Evolutionary conservation across 2,329 filamentous ascomycete species (phyloP), one percentile per base, ranked within the genome.

Genomic region (Beauveria rudraprayagi): DNA sequence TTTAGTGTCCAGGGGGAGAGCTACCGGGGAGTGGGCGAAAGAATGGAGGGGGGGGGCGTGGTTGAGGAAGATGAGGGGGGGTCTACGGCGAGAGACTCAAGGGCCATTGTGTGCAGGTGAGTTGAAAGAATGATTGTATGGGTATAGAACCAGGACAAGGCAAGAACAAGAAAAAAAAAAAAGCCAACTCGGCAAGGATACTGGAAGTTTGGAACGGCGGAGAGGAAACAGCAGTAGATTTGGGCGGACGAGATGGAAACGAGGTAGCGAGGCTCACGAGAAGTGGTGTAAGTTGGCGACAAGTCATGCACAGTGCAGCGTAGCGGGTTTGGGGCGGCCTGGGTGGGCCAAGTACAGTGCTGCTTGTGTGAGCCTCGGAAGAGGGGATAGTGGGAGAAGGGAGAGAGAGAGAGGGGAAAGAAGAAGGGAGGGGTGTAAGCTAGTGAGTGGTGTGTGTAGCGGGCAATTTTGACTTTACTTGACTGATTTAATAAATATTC

Each of bases 1-100:
- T 60, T 54, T 54, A 60, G 58, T 24, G 58, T 54, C 17, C 50
- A 46, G 43, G 58, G 58, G 50, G 41, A 55, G 30, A 52, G 56
- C 26, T 52, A 53, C n/a, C n/a, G 43, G 48, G 26, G 41, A 43
- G 48, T 60, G 56, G 22, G 30, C 10, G 48, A 59, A 44, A 40
- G n/a, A n/a, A 22, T 8, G 14, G 46, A 5, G 24, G 26, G 30
- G 47, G 48, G 24, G 47, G 11, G 54, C 24, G 54, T 46, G 43
- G 24, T 6, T 30, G 48, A 24, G 44, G 8, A 46, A 14, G 50
- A 17, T 30, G n/a, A 11, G n/a, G 26, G 24, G 53, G 40, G 53
- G 40, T 56, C 5, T 48, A 48, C 46, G 46, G 41, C 8, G 24
- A 37, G n/a, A 30, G 53, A 34, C 30, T 34, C 30, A 14, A 19